Evolutionary conservation across 495 filamentous ascomycete genomes (phyloP), one percentile per base, ranked within the genome.

Genomic region (Talaromyces wortmannii): DNA sequence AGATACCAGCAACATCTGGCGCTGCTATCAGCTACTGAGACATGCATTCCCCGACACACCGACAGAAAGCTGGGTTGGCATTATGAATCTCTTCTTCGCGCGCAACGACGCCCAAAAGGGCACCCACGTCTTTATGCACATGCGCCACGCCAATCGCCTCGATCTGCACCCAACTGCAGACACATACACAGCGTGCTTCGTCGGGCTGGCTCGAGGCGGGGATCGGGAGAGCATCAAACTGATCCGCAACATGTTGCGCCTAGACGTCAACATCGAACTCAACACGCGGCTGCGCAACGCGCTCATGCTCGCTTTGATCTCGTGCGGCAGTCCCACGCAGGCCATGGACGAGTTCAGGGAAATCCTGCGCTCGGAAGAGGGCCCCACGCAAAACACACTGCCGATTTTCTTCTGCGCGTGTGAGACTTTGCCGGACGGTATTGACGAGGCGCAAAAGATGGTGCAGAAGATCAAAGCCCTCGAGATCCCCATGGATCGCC

Each of bases 181-280:
- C 50, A 87, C 85, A 2, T 98, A 97, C 66, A 80, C 86, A 23
- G 67, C 78, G 18, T 91, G 84, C 50, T 84, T 97, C 58, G 79
- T 85, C 46, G 92, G 92, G 3, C 75, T 96, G 13, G 89, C 86
- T 13, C 70, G 76, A 29, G 75, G 75, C 7, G 80, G 73, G 0
- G 86, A 95, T 57, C 53, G 69, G 3, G 85, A 88, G 33, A 81
- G 80, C 42, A 70, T 96, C 32, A 77, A 83, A 54, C 78, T 85
- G 40, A 79, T 95, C 13, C 88, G 95, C 64, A 96, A 96, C 61
- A 91, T 95, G 82, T 76, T 96, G 47, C 96, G 95, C 68, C 83
- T 97, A 58, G 94, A 97, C 69, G 73, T 83, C 7, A 77, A 81
- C 45, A 76, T 97, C 36, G 85, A 94, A 55, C 75, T 86, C 13